Base-by-base conservation (phyloP, 1,139 yeast genomes). In the Lodderomyces elongisporus region DNA sequence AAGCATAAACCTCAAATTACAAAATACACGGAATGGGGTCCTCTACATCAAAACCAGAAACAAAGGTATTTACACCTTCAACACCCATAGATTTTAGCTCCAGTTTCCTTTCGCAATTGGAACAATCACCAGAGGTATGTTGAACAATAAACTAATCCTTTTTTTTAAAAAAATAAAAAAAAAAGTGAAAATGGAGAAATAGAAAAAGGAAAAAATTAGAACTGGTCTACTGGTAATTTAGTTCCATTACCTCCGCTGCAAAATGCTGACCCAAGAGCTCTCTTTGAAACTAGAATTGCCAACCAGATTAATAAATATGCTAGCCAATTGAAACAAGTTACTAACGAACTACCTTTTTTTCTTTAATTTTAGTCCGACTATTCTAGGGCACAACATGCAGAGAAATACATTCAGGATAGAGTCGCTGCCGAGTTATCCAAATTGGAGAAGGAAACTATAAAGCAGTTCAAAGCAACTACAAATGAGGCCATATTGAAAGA, bases 21-120 rank as follows among this genome's bases (percentile, higher is more conserved):
- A 4, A 5, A 5, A 9, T 5, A 8, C 17, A 3, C 17, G 40
- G 30, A 26, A 77, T 77, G 82, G 82, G 82, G 34, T 60, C 77
- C 17, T 47, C 69, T 12, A 60, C 79, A 36, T 75, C 81, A 14
- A 76, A 74, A 47, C 77, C 79, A 23, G 81, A 77, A 48, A 74
- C 79, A 27, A 79, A 74, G 59, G 79, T 78, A 33, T 79, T 77
- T 51, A 67, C 78, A 5, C 88, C 95, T 34, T 58, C 72, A 37
- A 74, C 89, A 4, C 89, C 91, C 29, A 77, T 85, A 32, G 87
- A 83, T 51, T 82, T 79, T 56, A 79, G 81, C 40, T 79, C 82
- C 13, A 71, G 77, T 18, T 74, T 81, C 41, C 66, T 85, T 43
- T 70, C 79, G 16, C 84, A 82, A 51, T 72, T 88, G 45, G 94